phyloP scores from a whole-genome alignment of 2,329 filamentous ascomycete species.

The Monosporascus sp. region DNA sequence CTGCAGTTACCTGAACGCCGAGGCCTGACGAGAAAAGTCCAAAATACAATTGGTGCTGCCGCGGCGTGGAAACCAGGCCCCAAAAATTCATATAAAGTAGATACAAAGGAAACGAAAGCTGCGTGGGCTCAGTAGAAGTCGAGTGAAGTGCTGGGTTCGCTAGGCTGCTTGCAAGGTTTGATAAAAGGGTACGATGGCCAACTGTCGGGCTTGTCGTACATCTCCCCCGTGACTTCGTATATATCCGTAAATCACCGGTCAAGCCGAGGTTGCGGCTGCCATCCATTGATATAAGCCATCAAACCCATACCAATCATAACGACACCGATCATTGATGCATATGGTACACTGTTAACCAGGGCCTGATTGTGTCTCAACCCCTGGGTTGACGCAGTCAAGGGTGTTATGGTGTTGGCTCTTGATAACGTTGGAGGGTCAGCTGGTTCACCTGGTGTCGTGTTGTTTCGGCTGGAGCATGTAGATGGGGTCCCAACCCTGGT shows the following conservation, averaged over 20 bases:
- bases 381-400: slow-evolving; percentile 34
- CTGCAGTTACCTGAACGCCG: slow-evolving; percentile 14
- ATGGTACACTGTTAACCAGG: slow-evolving; percentile 59
- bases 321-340: slow-evolving; percentile 77
- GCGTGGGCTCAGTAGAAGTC: background rate
- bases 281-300: slow-evolving; percentile 84
- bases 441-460: slow-evolving; percentile 26
- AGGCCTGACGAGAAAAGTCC: slow-evolving; percentile 2
- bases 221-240: slow-evolving; percentile 10
- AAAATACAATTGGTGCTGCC: background rate
- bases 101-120: slow-evolving; percentile 20
- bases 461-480: slow-evolving; percentile 19
- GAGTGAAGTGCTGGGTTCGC: background rate
- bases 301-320: slow-evolving; percentile 76
- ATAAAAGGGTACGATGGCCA: background rate
- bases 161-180: background rate
- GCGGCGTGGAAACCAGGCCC: background rate
- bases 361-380: slow-evolving; percentile 38
- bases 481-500: slow-evolving; percentile 12
- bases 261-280: slow-evolving; percentile 51
- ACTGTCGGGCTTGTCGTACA: slow-evolving; percentile 2
- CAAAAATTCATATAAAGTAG: slow-evolving; percentile 19
- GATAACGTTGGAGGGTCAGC: slow-evolving; percentile 40
- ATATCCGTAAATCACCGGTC: background rate
- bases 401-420: slow-evolving; percentile 46